Percentiles rank a stretch among this genome's conserved stretches.
phyloP scores from a whole-genome alignment of 176 grass and related monocot genomes.

The Triticum turgidum region DNA sequence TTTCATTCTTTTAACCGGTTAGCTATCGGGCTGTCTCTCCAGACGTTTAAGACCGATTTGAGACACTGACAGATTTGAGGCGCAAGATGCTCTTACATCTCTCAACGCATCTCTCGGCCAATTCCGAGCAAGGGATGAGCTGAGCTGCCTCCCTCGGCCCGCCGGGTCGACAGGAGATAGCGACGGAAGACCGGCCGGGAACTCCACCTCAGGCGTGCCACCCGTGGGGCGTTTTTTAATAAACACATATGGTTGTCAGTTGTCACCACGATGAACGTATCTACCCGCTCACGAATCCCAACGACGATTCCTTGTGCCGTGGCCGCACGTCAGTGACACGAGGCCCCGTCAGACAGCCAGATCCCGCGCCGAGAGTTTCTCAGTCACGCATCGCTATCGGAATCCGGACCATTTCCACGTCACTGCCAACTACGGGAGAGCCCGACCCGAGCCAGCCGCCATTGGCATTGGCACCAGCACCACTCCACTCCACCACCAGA shows the following conservation, averaged over 20 bases:
- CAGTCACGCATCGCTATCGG: neutral
- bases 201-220: neutral
- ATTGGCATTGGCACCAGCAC: neutral
- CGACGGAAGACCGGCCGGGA: neutral
- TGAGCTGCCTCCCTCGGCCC: no score
- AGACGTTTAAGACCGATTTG: no score
- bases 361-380: neutral
- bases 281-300: neutral
- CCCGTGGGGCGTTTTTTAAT: neutral
- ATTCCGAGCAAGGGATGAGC: no score
- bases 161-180: neutral
- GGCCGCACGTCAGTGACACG: neutral
- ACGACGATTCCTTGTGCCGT: neutral
- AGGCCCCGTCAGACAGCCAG: neutral
- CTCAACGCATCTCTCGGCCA: no score
- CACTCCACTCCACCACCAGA: neutral
- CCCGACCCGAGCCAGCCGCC: neutral
- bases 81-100: no score
- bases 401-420: conserved; percentile 34
- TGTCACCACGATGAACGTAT: neutral
- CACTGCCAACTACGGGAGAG: conserved; percentile 26
- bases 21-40: no score
- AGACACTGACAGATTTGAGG: no score
- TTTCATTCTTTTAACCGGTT: no score
- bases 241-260: neutral